phyloP scores from a whole-genome alignment of 495 filamentous ascomycete species.

The Penicillium atrosanguineum region DNA sequence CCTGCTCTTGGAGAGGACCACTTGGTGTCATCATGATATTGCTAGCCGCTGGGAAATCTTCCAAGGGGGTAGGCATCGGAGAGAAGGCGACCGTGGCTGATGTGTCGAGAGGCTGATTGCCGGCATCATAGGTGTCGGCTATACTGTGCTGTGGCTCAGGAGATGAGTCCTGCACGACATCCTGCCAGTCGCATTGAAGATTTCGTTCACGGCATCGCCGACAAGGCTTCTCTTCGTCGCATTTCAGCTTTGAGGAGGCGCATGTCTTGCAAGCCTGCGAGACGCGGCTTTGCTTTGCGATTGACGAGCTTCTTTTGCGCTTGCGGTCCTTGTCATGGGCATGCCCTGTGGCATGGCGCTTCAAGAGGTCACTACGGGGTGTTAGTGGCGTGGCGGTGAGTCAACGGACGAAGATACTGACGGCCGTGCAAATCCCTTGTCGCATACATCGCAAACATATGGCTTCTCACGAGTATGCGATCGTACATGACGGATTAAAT shows the following conservation, averaged over 20 bases:
- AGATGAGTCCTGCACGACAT: slow-evolving; percentile 21
- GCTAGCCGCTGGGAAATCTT: slow-evolving; percentile 7
- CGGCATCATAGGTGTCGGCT: not conserved
- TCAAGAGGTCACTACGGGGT: slow-evolving; percentile 45
- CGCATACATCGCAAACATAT: slow-evolving; percentile 47
- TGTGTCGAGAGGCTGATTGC: slow-evolving; percentile 3
- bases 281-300: slow-evolving; percentile 48
- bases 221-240: slow-evolving; percentile 51
- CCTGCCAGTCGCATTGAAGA: slow-evolving; percentile 44
- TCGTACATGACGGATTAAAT: slow-evolving; percentile 56
- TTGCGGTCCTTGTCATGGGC: slow-evolving; percentile 40
- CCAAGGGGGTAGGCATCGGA: slow-evolving; percentile 15
- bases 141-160: slow-evolving; percentile 20
- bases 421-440: slow-evolving; percentile 54
- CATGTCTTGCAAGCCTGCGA: slow-evolving; percentile 54
- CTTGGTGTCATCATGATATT: slow-evolving; percentile 13
- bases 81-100: slow-evolving; percentile 11
- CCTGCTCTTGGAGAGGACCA: slow-evolving; percentile 28
- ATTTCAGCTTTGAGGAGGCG: slow-evolving; percentile 53
- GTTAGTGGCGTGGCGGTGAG: slow-evolving; percentile 1
- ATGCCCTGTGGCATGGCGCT: slow-evolving; percentile 54
- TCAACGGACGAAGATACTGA: slow-evolving; percentile 12
- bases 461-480: slow-evolving; percentile 58
- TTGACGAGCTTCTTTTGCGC: slow-evolving; percentile 42
- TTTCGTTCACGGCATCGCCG: slow-evolving; percentile 46